phyloP scores from a whole-genome alignment of 352 stramenopile species.

The Pythium folliculosum region DNA sequence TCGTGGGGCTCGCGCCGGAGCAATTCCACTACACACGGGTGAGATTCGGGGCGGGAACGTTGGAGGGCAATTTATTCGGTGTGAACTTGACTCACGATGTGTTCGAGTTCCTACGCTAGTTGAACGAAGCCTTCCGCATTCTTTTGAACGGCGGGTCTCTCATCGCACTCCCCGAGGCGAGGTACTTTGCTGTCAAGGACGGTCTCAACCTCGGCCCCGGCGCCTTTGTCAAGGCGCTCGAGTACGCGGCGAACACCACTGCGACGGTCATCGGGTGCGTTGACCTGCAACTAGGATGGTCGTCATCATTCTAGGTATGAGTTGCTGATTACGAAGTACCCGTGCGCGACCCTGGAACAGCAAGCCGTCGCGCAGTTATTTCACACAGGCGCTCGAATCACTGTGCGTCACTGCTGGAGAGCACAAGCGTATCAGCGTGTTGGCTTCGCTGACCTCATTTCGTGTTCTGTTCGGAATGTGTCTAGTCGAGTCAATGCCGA shows the following conservation, averaged over 20 bases:
- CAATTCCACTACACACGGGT: slow-evolving; percentile 66
- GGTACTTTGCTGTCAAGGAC: slow-evolving; percentile 51
- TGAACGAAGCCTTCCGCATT: slow-evolving; percentile 60
- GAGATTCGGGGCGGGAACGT: not conserved
- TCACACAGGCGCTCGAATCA: slow-evolving; percentile 42
- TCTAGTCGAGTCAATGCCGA: slow-evolving; percentile 31
- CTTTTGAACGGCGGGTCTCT: slow-evolving; percentile 48
- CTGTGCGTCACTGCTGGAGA: slow-evolving; percentile 31
- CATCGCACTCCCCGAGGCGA: slow-evolving; percentile 55
- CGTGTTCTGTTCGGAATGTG: too few species aligned
- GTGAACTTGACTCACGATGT: not conserved
- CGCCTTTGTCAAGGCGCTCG: slow-evolving; percentile 55
- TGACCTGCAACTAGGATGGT: not conserved
- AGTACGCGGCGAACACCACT: slow-evolving; percentile 45
- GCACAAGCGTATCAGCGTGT: not conserved
- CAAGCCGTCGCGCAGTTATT: slow-evolving; percentile 53
- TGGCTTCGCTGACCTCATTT: not conserved
- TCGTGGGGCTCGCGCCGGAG: slow-evolving; percentile 50
- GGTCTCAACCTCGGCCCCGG: slow-evolving; percentile 54
- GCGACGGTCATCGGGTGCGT: slow-evolving; percentile 51
- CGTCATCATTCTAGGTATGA: not conserved
- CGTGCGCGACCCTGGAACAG: slow-evolving; percentile 18
- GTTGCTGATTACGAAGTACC: not conserved
- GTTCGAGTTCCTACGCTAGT: slow-evolving; percentile 33
- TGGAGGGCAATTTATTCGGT: not conserved